Evolutionary conservation across 495 filamentous ascomycete genomes (phyloP).

Genomic region (Daldinia vernicosa): DNA sequence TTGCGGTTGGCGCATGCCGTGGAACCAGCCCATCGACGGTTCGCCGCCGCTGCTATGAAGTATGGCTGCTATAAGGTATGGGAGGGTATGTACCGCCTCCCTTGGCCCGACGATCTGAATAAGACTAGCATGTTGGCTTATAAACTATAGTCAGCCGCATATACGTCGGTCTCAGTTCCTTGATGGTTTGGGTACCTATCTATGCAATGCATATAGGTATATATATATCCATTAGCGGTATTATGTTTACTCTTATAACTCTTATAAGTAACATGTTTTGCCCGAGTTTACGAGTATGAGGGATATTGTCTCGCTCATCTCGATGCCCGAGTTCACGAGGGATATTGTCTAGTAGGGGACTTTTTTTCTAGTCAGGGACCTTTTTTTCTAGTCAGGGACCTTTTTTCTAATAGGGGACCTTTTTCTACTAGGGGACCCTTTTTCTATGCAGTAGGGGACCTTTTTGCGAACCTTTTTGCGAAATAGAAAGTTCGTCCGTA

Average conservation of each 20-base stretch:
- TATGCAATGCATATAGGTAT: background rate
- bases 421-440: too few relatives aligned
- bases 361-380: too few relatives aligned
- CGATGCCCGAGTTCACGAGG: too few relatives aligned
- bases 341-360: too few relatives aligned
- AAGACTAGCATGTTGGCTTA: background rate
- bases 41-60: background rate
- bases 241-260: slow-evolving; percentile 8
- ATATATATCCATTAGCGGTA: slow-evolving; percentile 4
- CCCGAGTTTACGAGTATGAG: too few relatives aligned
- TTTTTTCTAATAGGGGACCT: too few relatives aligned
- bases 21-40: slow-evolving; percentile 1
- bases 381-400: too few relatives aligned
- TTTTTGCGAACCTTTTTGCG: too few relatives aligned
- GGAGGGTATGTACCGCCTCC: background rate
- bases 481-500: too few relatives aligned
- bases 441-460: too few relatives aligned
- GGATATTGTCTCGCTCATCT: too few relatives aligned
- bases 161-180: background rate
- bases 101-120: background rate
- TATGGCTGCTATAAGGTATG: too few relatives aligned
- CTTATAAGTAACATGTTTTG: slow-evolving; percentile 11
- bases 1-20: slow-evolving; percentile 1
- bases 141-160: background rate
- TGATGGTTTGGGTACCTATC: background rate